Base-by-base conservation (phyloP, 1,139 yeast genomes). In the Saccharomyces pastorianus region DNA sequence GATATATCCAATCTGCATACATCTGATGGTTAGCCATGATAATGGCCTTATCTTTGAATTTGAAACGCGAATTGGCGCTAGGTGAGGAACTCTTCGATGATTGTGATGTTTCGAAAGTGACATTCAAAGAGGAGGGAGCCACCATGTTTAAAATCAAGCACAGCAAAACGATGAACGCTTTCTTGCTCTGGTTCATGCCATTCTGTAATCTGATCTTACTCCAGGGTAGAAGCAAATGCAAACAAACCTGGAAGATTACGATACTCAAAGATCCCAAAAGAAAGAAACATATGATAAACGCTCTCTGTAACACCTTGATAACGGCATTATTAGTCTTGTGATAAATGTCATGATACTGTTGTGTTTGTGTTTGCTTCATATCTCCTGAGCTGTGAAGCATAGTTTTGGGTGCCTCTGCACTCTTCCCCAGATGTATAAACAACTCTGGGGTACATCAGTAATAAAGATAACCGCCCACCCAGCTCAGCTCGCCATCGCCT, bases 1-100 rank as follows among this genome's bases (percentile, higher is more conserved):
- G 65, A 64, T 81, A 88, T 26, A 87, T 77, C 98, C 98, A 91
- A 69, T 91, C 98, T 6, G 93, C 83, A 67, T 91, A 90, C 27
- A 90, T 83, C 71, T 90, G 97, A 69, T 91, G 98, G 67, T 91
- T 91, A 17, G 95, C 20, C 14, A 47, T 26, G 17, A 47, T 47
- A 14, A 47, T 47, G 14, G 49, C 28, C 17, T 13, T 47, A 31
- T 31, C 14, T 31, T 31, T 31, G 34, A 31, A 31, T 31, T 13
- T 31, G 34, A 31, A 31, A 6, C 81, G 46, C 23, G n/a, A 27
- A 20, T 47, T 27, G 6, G 17, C 20, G 14, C n/a, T 20, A n/a
- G 14, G 23, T n/a, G 23, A n/a, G n/a, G n/a, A 27, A 14, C 17
- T 47, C 49, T 14, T 34, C 49, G 31, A 26, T 28, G 31, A 17